Evolutionary conservation across 129 eudicot genomes (phyloP).

Genomic region (Dittrichia graveolens): DNA sequence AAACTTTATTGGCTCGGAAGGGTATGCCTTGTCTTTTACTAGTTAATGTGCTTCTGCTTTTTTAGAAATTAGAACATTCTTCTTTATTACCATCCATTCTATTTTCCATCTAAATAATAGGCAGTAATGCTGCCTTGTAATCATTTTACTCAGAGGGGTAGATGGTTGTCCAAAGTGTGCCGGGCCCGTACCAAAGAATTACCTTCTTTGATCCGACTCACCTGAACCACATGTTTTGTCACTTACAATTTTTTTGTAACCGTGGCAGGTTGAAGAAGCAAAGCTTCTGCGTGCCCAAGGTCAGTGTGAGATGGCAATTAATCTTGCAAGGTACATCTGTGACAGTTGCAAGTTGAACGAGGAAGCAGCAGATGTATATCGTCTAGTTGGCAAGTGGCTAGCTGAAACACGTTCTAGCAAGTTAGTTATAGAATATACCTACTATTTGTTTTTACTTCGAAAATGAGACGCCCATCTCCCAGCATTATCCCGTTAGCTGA

Average conservation of each 20-base stretch:
- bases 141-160: no score
- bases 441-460: neutral
- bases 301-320: slow-evolving; percentile 94
- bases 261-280: slow-evolving; percentile 88
- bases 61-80: neutral
- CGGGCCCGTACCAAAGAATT: neutral
- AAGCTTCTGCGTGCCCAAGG: slow-evolving; percentile 96
- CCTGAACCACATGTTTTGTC: slow-evolving; percentile 5
- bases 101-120: neutral
- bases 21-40: slow-evolving; percentile 43
- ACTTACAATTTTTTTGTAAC: neutral
- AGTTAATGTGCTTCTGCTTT: slow-evolving; percentile 13
- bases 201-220: neutral
- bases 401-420: slow-evolving; percentile 99
- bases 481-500: no score
- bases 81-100: slow-evolving; percentile 10
- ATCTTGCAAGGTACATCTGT: slow-evolving; percentile 82
- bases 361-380: slow-evolving; percentile 80
- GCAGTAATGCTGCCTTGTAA: neutral
- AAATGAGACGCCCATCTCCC: no score
- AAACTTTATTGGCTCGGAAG: slow-evolving; percentile 87
- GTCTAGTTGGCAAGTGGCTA: slow-evolving; percentile 97
- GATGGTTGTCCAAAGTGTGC: neutral
- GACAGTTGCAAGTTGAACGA: slow-evolving; percentile 53
- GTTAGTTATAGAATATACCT: slow-evolving; percentile 49